Evolutionary conservation across 495 filamentous ascomycete species (phyloP).

Genomic region (Penicillium atrosanguineum): DNA sequence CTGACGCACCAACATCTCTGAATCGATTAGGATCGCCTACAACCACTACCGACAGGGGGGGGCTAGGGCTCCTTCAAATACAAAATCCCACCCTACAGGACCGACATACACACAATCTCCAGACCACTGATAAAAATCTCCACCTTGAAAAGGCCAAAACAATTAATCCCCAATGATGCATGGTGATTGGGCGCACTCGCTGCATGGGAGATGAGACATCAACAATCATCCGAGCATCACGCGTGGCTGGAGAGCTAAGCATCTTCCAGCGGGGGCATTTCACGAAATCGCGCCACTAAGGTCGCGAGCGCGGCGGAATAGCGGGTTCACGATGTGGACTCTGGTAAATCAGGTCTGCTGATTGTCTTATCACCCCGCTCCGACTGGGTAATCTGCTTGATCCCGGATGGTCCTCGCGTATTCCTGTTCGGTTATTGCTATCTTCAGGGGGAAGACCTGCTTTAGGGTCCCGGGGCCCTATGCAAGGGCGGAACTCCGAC

Average conservation of each 20-base stretch:
- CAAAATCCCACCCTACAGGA: not conserved
- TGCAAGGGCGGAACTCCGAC: conserved; percentile 21
- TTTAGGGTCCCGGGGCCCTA: not conserved
- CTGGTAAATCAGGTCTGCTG: not conserved
- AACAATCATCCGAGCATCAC: conserved; percentile 5
- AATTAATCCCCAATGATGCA: not conserved
- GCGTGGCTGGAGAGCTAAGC: conserved; percentile 13
- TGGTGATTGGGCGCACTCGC: conserved; percentile 7
- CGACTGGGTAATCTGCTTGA: not conserved
- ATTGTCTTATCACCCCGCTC: conserved; percentile 5
- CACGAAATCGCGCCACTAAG: conserved; percentile 6
- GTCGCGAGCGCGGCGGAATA: not conserved
- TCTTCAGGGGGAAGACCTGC: conserved; percentile 8
- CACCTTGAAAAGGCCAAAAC: conserved; percentile 4
- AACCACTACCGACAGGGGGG: not conserved
- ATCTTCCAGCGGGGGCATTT: conserved; percentile 3
- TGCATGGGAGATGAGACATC: conserved; percentile 9
- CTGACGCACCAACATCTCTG: conserved; percentile 25
- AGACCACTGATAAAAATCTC: conserved; percentile 4
- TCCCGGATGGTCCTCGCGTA: not conserved
- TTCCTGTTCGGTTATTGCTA: conserved; percentile 5
- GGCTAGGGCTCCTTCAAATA: conserved; percentile 6
- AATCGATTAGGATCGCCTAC: not conserved
- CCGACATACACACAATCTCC: not conserved
- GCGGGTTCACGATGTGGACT: not conserved